Evolutionary conservation across 345 rosid genomes (phyloP).

Genomic region (Bretschneidera sinensis): DNA sequence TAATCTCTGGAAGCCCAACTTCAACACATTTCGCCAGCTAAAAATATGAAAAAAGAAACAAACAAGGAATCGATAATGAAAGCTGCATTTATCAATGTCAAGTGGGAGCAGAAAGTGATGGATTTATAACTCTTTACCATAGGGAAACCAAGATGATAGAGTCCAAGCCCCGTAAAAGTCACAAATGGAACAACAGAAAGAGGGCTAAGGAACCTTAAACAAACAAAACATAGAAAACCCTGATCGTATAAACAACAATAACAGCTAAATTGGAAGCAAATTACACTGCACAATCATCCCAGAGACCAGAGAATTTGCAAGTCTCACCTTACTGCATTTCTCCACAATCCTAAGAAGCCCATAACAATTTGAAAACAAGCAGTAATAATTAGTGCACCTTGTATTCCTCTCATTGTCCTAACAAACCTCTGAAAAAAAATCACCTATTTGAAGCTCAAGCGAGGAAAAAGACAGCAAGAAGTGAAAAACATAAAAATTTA

Average conservation of each 20-base stretch:
- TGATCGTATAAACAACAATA: background rate
- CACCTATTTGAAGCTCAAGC: background rate
- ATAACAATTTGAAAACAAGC: conserved; percentile 61
- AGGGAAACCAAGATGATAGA: conserved; percentile 69
- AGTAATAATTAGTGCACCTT: conserved; percentile 53
- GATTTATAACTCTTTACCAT: conserved; percentile 30
- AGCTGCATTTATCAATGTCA: background rate
- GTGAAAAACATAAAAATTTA: too few relatives aligned
- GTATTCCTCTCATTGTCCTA: conserved; percentile 62
- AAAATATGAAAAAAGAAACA: background rate
- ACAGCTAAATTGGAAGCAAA: background rate
- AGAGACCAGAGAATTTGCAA: background rate
- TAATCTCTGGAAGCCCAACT: conserved; percentile 58
- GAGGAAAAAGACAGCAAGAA: background rate
- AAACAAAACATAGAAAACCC: background rate
- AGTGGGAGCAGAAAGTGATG: background rate
- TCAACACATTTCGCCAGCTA: conserved; percentile 65
- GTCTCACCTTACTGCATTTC: conserved; percentile 43
- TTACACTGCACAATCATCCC: background rate
- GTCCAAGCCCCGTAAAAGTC: conserved; percentile 62
- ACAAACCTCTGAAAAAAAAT: conserved; percentile 50
- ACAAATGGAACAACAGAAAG: conserved; percentile 60
- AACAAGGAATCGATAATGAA: background rate
- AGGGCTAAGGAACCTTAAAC: conserved; percentile 56
- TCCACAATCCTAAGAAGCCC: conserved; percentile 65